These are phyloP conservation scores for Solanum sitiens DNA, from an alignment of 257 asterid species.

Conservation along the genomic window DNA sequence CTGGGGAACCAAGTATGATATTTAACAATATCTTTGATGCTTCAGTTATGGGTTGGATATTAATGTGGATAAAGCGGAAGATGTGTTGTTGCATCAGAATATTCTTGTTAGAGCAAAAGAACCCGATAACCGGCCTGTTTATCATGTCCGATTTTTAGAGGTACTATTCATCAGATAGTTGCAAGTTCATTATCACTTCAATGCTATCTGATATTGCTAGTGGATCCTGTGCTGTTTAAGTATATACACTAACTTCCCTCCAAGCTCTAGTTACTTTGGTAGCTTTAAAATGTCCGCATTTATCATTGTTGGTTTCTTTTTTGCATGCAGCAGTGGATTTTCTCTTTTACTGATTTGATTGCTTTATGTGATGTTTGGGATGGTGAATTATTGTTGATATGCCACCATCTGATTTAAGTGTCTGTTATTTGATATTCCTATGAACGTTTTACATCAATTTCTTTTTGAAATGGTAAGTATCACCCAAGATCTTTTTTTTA, in stretches of 20 bases:
- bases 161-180: conserved; percentile 17
- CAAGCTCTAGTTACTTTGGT: background rate
- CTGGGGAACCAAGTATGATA: background rate
- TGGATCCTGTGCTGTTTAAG: background rate
- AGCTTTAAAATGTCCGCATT: background rate
- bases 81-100: conserved; percentile 71
- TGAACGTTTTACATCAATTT: background rate
- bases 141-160: conserved; percentile 71
- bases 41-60: conserved; percentile 73
- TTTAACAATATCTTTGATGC: background rate
- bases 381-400: background rate
- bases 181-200: background rate
- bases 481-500: background rate
- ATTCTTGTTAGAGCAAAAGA: conserved; percentile 74
- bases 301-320: background rate
- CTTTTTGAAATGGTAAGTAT: background rate
- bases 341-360: background rate
- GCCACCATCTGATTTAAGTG: background rate
- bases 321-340: background rate
- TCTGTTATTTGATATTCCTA: background rate
- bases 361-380: background rate
- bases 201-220: background rate
- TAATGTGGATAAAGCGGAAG: conserved; percentile 80
- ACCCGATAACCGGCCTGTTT: conserved; percentile 67
- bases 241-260: background rate